These are phyloP conservation scores for Euphorbia tirucalli DNA, from an alignment of 345 rosid genomes.

Conservation along the genomic window DNA sequence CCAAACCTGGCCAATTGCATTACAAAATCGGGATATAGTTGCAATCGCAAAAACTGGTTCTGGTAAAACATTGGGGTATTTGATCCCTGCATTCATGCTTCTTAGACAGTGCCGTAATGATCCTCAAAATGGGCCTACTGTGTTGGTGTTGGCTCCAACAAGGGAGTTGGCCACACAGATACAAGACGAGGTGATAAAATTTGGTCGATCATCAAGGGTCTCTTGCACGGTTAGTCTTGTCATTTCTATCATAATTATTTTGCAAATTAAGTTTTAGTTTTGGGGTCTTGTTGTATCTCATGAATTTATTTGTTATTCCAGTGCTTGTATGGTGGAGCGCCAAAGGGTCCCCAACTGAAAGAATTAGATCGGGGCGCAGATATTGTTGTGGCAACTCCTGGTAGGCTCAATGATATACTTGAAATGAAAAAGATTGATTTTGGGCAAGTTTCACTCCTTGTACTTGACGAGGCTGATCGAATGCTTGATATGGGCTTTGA, in stretches of 20 bases:
- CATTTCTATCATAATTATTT: not conserved
- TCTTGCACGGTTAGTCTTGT: constrained; percentile 75
- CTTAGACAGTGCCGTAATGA: constrained; percentile 63
- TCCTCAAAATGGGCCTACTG: constrained; percentile 82
- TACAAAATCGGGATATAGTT: constrained; percentile 82
- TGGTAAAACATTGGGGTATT: constrained; percentile 95
- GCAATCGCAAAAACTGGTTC: constrained; percentile 99
- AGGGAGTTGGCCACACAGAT: constrained; percentile 98
- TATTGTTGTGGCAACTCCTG: constrained; percentile 99
- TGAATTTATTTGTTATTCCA: constrained; percentile 28
- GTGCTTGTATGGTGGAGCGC: constrained; percentile 99
- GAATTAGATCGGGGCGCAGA: constrained; percentile 90
- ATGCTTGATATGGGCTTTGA: constrained; percentile 99
- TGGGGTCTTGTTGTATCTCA: constrained; percentile 13
- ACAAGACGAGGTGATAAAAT: constrained; percentile 81
- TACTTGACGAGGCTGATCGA: constrained; percentile 97
- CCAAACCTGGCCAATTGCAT: constrained; percentile 98
- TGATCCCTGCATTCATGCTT: constrained; percentile 89
- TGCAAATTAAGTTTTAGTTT: not conserved
- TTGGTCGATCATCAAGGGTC: constrained; percentile 81
- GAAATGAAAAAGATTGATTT: constrained; percentile 82
- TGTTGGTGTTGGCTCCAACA: constrained; percentile 89
- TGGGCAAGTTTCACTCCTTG: constrained; percentile 80
- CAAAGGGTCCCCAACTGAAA: constrained; percentile 78
- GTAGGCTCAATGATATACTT: constrained; percentile 90